Evolutionary conservation across 345 rosid species (phyloP).

Genomic region (Balakata baccata): DNA sequence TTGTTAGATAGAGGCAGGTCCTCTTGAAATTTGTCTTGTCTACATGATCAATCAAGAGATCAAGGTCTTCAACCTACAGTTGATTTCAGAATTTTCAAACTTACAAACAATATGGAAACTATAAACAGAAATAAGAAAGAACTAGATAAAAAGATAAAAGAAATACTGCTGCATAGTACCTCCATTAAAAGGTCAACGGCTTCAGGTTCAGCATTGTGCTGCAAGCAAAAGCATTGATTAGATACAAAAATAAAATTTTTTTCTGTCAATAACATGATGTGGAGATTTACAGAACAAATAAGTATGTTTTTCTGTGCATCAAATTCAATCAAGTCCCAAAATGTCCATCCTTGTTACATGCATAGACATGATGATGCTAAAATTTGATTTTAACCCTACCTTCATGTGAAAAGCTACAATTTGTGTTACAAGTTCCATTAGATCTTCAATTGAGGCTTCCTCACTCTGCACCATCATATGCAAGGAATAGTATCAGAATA

Average conservation of each 20-base stretch:
- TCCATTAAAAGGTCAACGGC: slow-evolving; percentile 98
- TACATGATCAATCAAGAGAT: slow-evolving; percentile 69
- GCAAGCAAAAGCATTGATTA: slow-evolving; percentile 21
- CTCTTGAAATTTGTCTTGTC: slow-evolving; percentile 81
- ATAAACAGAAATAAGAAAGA: background rate
- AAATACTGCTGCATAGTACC: slow-evolving; percentile 28
- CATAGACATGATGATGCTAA: background rate
- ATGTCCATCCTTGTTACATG: background rate
- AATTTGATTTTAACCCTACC: slow-evolving; percentile 36
- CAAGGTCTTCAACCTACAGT: slow-evolving; percentile 88
- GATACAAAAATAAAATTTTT: background rate
- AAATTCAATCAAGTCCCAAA: background rate
- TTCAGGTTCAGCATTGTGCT: slow-evolving; percentile 99
- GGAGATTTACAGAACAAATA: background rate
- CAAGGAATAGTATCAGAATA: slow-evolving; percentile 14
- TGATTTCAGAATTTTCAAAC: slow-evolving; percentile 1
- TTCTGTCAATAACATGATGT: background rate
- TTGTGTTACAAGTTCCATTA: slow-evolving; percentile 78
- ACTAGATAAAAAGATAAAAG: background rate
- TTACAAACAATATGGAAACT: background rate
- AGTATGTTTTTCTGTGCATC: background rate
- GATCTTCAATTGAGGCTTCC: slow-evolving; percentile 57
- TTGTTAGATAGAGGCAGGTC: slow-evolving; percentile 85
- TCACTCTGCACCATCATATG: slow-evolving; percentile 46
- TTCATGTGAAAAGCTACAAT: slow-evolving; percentile 97